Evolutionary conservation across 202 grass and related monocot species (phyloP).

Genomic region (Schoenoplectus triqueter): DNA sequence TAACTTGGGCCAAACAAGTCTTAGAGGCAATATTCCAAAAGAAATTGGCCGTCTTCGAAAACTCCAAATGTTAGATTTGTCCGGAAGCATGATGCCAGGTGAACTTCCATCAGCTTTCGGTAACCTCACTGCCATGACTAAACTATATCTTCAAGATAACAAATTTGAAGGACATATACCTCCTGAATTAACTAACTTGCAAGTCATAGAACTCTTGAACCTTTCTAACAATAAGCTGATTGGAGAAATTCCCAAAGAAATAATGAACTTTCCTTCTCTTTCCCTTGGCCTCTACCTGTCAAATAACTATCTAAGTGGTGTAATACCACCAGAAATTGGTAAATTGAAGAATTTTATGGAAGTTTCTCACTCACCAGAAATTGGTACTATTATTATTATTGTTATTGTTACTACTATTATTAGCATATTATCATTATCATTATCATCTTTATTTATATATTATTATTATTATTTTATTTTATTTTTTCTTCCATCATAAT

Average conservation of each 20-base stretch:
- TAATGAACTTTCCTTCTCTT: slow-evolving; percentile 34
- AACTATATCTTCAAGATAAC: slow-evolving; percentile 32
- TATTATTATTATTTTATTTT: too few species aligned
- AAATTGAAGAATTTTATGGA: slow-evolving; percentile 28
- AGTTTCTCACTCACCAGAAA: slow-evolving; percentile 35
- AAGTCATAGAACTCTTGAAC: slow-evolving; percentile 22
- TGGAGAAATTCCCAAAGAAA: slow-evolving; percentile 47
- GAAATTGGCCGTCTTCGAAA: slow-evolving; percentile 36
- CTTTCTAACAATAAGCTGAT: slow-evolving; percentile 46
- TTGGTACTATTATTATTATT: too few species aligned
- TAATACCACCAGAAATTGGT: slow-evolving; percentile 46
- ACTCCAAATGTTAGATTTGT: slow-evolving; percentile 28
- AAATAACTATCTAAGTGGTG: slow-evolving; percentile 40
- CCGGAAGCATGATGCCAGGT: slow-evolving; percentile 31
- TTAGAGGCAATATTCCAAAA: slow-evolving; percentile 45
- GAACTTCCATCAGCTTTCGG: slow-evolving; percentile 46
- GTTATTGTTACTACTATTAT: too few species aligned
- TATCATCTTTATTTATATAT: too few species aligned
- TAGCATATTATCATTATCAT: too few species aligned
- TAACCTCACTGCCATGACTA: slow-evolving; percentile 19
- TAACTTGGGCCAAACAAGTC: not conserved
- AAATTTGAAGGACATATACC: slow-evolving; percentile 45
- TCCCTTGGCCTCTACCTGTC: slow-evolving; percentile 39
- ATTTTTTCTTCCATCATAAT: too few species aligned
- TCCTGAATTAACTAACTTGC: slow-evolving; percentile 31